Evolutionary conservation across 2,329 filamentous ascomycete species (phyloP).

Genomic region (Beauveria caledonica): DNA sequence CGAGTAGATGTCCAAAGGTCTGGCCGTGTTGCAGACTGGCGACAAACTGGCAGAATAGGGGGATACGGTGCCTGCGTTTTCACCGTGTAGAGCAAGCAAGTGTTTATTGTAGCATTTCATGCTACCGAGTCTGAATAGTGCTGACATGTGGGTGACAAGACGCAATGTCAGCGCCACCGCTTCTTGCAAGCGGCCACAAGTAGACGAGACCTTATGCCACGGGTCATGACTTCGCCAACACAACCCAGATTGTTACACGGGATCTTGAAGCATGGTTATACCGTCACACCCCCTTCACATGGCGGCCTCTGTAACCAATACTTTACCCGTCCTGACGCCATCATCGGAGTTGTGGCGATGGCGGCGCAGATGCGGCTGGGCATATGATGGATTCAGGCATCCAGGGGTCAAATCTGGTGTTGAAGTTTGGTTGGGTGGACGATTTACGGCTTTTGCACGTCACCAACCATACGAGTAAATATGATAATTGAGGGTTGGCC

Average conservation of each 20-base stretch:
- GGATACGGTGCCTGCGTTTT: too few species aligned
- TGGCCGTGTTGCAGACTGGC: not conserved
- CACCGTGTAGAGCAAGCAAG: too few species aligned
- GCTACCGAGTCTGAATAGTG: not conserved
- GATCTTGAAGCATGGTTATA: not conserved
- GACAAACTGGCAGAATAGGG: not conserved
- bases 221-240: not conserved
- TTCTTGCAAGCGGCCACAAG: too few species aligned
- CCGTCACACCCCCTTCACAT: not conserved
- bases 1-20: not conserved
- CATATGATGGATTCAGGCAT: not conserved
- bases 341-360: slow-evolving; percentile 13
- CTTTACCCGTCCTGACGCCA: slow-evolving; percentile 1
- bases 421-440: too few species aligned
- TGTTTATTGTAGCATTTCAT: not conserved
- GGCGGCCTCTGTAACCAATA: not conserved
- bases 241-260: not conserved
- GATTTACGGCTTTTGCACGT: not conserved
- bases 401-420: too few species aligned
- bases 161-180: too few species aligned
- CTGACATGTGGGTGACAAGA: too few species aligned
- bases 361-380: not conserved
- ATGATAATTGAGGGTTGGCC: not conserved
- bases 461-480: not conserved
- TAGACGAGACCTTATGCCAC: not conserved